A percentile compares a stretch with the other conserved stretches of the same genome.
Conservation (phyloP, 1,139 yeast species). For the Schwanniomyces etchellsii region DNA sequence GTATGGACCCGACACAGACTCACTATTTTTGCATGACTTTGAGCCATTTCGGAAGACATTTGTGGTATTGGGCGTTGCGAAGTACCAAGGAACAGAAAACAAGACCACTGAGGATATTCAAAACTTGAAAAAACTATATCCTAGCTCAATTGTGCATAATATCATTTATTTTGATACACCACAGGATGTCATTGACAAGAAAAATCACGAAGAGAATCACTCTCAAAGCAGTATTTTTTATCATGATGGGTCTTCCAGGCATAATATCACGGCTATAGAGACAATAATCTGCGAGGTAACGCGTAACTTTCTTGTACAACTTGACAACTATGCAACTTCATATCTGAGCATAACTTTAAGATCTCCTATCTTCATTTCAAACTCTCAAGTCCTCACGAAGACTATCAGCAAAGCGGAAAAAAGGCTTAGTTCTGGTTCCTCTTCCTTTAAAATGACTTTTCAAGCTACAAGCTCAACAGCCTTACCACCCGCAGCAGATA, state of each 20-base stretch:
- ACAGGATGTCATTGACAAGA: conserved; percentile 9
- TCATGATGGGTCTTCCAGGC: conserved; percentile 15
- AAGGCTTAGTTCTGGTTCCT: conserved; percentile 33
- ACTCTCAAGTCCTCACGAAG: conserved; percentile 42
- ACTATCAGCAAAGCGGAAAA: conserved; percentile 50
- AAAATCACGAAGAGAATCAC: conserved; percentile 15
- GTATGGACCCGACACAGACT: conserved; percentile 48
- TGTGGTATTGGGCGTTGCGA: conserved; percentile 59
- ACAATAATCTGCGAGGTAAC: conserved; percentile 72
- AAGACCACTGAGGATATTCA: neutral
- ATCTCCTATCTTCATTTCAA: conserved; percentile 65
- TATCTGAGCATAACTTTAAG: conserved; percentile 66
- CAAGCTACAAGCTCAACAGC: conserved; percentile 8
- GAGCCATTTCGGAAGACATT: conserved; percentile 83
- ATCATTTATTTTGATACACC: conserved; percentile 57
- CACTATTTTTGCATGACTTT: conserved; percentile 69
- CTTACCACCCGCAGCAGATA: conserved; percentile 11
- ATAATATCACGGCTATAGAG: conserved; percentile 45
- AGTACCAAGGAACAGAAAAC: conserved; percentile 21
- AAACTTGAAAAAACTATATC: conserved; percentile 29
- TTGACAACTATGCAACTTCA: conserved; percentile 66
- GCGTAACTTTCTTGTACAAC: conserved; percentile 52
- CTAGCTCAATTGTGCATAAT: conserved; percentile 61
- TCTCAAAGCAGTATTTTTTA: conserved; percentile 19
- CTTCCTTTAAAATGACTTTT: conserved; percentile 32